phyloP scores from a whole-genome alignment of 2,329 filamentous ascomycete genomes.

The Furcasterigmium sp. region DNA sequence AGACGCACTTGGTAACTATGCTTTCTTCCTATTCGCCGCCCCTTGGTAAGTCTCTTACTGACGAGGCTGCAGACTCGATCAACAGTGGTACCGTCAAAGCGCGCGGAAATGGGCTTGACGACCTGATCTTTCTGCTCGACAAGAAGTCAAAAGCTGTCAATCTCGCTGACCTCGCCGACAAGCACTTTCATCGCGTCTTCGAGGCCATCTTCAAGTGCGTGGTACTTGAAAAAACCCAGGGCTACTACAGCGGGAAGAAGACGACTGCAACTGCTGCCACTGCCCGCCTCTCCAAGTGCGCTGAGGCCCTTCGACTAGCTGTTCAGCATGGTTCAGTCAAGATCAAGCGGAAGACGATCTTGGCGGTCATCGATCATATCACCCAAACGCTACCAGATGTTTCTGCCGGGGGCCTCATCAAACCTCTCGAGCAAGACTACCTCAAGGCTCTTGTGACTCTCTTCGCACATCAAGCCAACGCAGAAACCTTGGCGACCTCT shows the following conservation, averaged over 20 bases:
- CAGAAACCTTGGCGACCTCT: slow-evolving; percentile 64
- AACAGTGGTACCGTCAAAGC: slow-evolving; percentile 25
- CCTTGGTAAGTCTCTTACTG: too few species aligned
- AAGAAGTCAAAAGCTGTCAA: too few species aligned
- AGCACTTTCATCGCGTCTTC: slow-evolving; percentile 74
- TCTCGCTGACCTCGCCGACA: slow-evolving; percentile 56
- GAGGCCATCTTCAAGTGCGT: slow-evolving; percentile 72
- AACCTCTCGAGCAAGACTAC: slow-evolving; percentile 70
- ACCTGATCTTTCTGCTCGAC: slow-evolving; percentile 29
- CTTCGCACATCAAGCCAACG: slow-evolving; percentile 68
- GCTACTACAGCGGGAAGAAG: slow-evolving; percentile 51
- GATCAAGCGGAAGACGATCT: slow-evolving; percentile 72
- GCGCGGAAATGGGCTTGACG: slow-evolving; percentile 35
- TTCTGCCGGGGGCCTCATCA: slow-evolving; percentile 59
- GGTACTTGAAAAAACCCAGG: slow-evolving; percentile 57
- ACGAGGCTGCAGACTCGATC: slow-evolving; percentile 26
- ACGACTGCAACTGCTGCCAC: slow-evolving; percentile 43
- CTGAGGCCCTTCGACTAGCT: slow-evolving; percentile 65
- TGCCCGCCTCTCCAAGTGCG: slow-evolving; percentile 61
- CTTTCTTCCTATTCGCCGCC: too few species aligned
- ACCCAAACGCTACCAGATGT: slow-evolving; percentile 63
- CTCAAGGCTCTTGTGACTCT: slow-evolving; percentile 68
- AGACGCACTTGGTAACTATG: too few species aligned
- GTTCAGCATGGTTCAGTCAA: slow-evolving; percentile 64
- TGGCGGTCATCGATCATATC: slow-evolving; percentile 75